A percentile compares a stretch with the other conserved stretches of the same genome.
Conservation (phyloP, 495 filamentous ascomycete genomes). For the Cairneyella variabilis region DNA sequence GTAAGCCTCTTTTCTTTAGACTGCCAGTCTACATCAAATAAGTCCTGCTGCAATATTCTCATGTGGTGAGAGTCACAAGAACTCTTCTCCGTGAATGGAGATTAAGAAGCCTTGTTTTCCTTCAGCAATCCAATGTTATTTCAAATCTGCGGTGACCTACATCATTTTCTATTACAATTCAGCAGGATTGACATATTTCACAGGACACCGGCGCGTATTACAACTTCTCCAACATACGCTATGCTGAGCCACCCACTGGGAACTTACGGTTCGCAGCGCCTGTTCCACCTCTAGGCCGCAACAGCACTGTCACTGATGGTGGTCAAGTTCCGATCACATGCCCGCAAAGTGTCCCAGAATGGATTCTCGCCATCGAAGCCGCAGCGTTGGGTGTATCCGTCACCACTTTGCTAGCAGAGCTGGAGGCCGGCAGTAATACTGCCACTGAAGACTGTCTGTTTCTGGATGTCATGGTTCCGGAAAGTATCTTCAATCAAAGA, state of each 20-base stretch:
- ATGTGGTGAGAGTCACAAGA: neutral
- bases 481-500: constrained; percentile 40
- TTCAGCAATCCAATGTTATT: no score
- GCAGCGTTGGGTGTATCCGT: no score
- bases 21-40: no score
- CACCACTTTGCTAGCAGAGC: neutral
- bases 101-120: no score
- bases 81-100: no score
- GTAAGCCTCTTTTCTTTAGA: constrained; percentile 2
- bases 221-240: constrained; percentile 60
- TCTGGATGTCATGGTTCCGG: constrained; percentile 47
- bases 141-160: no score
- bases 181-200: no score
- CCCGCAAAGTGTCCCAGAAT: constrained; percentile 29
- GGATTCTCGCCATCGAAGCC: constrained; percentile 14
- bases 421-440: constrained; percentile 9
- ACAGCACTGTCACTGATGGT: constrained; percentile 10
- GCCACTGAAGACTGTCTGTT: constrained; percentile 55
- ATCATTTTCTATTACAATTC: no score
- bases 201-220: constrained; percentile 31
- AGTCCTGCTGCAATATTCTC: no score
- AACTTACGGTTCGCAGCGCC: constrained; percentile 49
- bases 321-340: constrained; percentile 49
- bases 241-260: constrained; percentile 50
- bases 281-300: constrained; percentile 28